phyloP scores from a whole-genome alignment of 305 asterid species.

The Fraxinus greggii region DNA sequence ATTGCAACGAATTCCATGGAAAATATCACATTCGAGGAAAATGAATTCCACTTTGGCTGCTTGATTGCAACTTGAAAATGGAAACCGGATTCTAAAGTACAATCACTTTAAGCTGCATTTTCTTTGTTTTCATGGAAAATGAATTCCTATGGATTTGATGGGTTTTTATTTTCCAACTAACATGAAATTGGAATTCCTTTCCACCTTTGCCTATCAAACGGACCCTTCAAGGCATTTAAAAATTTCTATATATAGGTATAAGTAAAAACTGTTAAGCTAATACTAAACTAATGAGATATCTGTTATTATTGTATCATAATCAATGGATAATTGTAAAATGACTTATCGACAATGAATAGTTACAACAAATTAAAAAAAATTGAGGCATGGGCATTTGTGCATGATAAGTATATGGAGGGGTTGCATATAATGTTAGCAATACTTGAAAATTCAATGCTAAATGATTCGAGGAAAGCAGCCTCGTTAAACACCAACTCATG shows the following conservation, averaged over 20 bases:
- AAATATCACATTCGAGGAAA: no score
- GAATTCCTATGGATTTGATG: no score
- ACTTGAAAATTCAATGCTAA: background rate
- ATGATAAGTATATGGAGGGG: background rate
- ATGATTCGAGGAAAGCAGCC: background rate
- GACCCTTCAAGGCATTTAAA: background rate
- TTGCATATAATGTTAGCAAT: background rate
- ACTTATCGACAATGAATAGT: background rate
- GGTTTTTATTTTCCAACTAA: no score
- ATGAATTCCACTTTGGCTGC: no score
- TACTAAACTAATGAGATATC: background rate
- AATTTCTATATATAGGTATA: background rate
- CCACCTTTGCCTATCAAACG: no score
- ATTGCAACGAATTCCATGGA: no score
- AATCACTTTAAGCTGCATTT: no score
- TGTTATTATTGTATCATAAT: background rate
- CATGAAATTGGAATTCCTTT: no score
- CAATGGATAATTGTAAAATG: background rate
- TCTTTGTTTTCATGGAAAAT: no score
- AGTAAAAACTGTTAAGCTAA: background rate
- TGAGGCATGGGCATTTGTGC: background rate
- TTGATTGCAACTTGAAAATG: no score
- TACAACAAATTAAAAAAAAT: background rate
- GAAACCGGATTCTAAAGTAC: no score
- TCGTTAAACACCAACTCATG: background rate